Conservation (phyloP, 768 basidiomycete genomes). For the Galerina marginata region DNA sequence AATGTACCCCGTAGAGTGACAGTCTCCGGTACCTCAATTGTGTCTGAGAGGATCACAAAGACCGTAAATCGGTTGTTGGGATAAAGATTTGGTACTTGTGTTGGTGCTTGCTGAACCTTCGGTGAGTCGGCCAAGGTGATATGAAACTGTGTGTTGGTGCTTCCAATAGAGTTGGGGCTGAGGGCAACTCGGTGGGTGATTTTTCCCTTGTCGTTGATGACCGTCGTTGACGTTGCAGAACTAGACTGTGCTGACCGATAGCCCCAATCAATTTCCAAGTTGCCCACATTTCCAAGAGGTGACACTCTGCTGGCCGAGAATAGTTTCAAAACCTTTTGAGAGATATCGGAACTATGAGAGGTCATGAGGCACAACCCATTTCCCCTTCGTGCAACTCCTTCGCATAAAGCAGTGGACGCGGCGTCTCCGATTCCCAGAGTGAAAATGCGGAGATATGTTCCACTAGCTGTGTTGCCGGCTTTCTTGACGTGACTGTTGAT, state of each 20-base stretch:
- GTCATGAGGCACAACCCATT: constrained; percentile 11
- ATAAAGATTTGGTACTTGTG: neutral
- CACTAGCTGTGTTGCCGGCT: neutral
- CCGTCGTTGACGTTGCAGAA: too few species aligned
- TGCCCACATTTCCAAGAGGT: neutral
- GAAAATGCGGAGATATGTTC: constrained; percentile 6
- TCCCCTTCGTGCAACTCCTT: constrained; percentile 9
- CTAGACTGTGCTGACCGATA: neutral
- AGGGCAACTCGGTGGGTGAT: too few species aligned
- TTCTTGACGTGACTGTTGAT: neutral
- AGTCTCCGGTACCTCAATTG: constrained; percentile 3
- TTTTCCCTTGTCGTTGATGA: too few species aligned
- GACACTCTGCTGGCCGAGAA: neutral
- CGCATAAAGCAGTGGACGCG: constrained; percentile 9
- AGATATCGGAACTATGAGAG: constrained; percentile 1
- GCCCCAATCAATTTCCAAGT: constrained; percentile 7
- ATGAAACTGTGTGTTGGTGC: neutral
- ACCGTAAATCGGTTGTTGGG: constrained; percentile 11
- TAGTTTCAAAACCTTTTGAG: constrained; percentile 5
- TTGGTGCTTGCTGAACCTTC: constrained; percentile 8
- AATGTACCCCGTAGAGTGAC: constrained; percentile 1
- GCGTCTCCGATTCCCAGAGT: constrained; percentile 8
- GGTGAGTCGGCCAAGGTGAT: neutral
- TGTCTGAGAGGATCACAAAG: constrained; percentile 5
- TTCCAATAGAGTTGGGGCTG: neutral